Base-by-base conservation (phyloP, 2,329 filamentous ascomycete species). In the Verticillium dahliae region DNA sequence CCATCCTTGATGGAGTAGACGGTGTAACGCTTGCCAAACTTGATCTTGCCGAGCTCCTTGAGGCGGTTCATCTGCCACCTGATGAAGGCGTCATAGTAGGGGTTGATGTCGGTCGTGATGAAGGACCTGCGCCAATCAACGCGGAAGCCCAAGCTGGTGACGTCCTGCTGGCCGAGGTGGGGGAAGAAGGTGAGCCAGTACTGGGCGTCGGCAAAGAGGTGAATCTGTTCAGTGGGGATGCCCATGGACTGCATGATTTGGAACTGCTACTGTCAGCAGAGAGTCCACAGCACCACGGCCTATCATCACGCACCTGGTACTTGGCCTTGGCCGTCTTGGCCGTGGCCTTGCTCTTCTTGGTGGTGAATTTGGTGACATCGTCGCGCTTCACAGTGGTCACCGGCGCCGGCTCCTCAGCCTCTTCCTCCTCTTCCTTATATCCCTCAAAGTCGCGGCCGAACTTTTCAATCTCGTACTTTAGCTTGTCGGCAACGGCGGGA, bases 11-110 rank as follows among this genome's bases (percentile, higher is more conserved):
- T 78, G 54, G 74, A 76, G 81, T 97, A 96, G 66, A 98, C 89
- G 6, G 94, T 98, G 75, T 97, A 97, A 69, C 92, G 82, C 79
- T 92, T 95, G 61, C 92, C 92, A 70, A 95, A 96, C 77, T 93
- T 91, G 77, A 98, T 94, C 81, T 97, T 98, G 70, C 90, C 85
- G 64, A 97, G 79, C 72, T 95, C 90, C 76, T 90, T 91, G 59
- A 98, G 83, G 65, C 91, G 90, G 74, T 90, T 93, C 91, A 98
- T 97, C 78, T 98, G 95, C 95, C 95, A 99, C 70, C 91, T 82
- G 50, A 98, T 89, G 71, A 99, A 99, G 4, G 90, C 83, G 73
- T 96, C 91, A 71, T 93, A 96, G 78, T 92, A 96, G 3, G 92
- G 92, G 76, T 99, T 99, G 39, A 92, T 92, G 69, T 97, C 92